phyloP scores from a whole-genome alignment of 495 filamentous ascomycete species.

The Xylaria longipes region DNA sequence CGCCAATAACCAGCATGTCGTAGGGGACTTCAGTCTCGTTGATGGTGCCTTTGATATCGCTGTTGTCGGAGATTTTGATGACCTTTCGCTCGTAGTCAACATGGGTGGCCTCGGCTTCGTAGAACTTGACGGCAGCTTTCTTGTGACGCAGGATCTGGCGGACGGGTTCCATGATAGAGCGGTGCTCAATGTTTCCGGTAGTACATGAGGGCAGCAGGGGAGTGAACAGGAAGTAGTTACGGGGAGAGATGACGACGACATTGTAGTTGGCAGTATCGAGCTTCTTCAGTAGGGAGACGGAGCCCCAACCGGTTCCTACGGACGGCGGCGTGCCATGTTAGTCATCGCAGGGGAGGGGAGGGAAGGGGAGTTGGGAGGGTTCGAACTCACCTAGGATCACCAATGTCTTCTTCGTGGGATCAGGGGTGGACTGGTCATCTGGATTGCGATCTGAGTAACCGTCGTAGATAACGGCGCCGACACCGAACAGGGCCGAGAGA shows the following conservation, averaged over 20 bases:
- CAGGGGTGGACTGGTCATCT: conserved; percentile 76
- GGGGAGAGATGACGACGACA: conserved; percentile 92
- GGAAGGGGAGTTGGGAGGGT: neutral
- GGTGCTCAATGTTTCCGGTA: conserved; percentile 95
- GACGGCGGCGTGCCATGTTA: neutral
- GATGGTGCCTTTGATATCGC: conserved; percentile 86
- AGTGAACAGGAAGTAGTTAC: conserved; percentile 99
- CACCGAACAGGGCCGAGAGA: conserved; percentile 68
- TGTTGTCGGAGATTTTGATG: conserved; percentile 87
- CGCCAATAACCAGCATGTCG: conserved; percentile 96
- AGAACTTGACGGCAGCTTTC: conserved; percentile 89
- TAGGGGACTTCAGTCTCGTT: conserved; percentile 89
- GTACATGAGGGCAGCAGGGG: conserved; percentile 96
- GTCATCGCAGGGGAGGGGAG: conserved; percentile 22
- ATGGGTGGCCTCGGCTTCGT: conserved; percentile 97
- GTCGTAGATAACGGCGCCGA: conserved; percentile 75
- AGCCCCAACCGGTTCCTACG: conserved; percentile 92
- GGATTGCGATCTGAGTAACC: conserved; percentile 85
- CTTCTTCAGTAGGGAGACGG: conserved; percentile 96
- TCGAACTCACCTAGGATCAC: conserved; percentile 83
- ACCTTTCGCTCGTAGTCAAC: conserved; percentile 92
- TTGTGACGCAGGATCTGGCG: conserved; percentile 94
- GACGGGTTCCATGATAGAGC: conserved; percentile 98
- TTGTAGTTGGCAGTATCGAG: conserved; percentile 99
- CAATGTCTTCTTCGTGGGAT: conserved; percentile 93